These are phyloP conservation scores for Gomphus sp. DNA, from an alignment of 1,284 basidiomycete genomes.

Conservation along the genomic window DNA sequence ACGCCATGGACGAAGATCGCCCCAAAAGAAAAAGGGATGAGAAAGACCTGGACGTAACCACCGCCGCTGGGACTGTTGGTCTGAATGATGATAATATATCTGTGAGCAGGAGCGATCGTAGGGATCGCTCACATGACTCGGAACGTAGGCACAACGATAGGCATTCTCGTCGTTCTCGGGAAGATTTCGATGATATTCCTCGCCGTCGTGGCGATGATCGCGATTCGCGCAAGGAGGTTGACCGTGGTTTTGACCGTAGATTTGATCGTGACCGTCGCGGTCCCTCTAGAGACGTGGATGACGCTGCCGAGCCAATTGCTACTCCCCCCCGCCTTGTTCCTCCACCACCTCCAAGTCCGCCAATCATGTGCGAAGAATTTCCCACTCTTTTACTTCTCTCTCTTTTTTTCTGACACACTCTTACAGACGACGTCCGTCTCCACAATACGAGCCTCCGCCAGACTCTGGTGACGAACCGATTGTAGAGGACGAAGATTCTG, in stretches of 20 bases:
- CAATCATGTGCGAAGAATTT: not conserved
- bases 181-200: constrained; percentile 1
- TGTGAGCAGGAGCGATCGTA: constrained; percentile 36
- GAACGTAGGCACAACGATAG: constrained; percentile 45
- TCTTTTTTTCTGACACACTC: not conserved
- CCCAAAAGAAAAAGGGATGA: constrained; percentile 50
- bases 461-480: constrained; percentile 47
- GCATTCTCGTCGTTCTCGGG: constrained; percentile 28
- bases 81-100: constrained; percentile 42
- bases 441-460: constrained; percentile 56
- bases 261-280: constrained; percentile 14
- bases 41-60: constrained; percentile 33
- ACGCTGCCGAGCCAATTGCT: not conserved
- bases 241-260: constrained; percentile 12
- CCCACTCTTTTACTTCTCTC: not conserved
- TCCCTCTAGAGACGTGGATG: not conserved
- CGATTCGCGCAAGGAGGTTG: constrained; percentile 15
- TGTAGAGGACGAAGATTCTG: constrained; percentile 76
- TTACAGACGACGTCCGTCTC: constrained; percentile 55
- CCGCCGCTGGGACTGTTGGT: constrained; percentile 28
- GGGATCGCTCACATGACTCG: constrained; percentile 41
- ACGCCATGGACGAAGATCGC: constrained; percentile 31
- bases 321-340: not conserved
- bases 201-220: constrained; percentile 12
- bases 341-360: not conserved